Evolutionary conservation across 2,329 filamentous ascomycete species (phyloP).

Genomic region (Stagonosporopsis chrysanthemi): DNA sequence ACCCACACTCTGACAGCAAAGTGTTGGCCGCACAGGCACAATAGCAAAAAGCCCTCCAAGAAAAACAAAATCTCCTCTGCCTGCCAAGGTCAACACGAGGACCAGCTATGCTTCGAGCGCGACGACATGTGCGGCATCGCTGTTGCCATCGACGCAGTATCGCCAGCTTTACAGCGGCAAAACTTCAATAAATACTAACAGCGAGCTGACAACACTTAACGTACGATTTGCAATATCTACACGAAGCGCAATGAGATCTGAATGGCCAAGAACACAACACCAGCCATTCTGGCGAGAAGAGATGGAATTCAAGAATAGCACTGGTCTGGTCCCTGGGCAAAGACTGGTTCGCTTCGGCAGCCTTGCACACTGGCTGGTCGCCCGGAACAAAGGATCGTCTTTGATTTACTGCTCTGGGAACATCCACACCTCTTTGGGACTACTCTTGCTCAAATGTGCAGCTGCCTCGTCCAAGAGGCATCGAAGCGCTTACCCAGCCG

Average conservation of each 20-base stretch:
- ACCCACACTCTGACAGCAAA: not conserved
- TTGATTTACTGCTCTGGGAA: not conserved
- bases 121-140: not conserved
- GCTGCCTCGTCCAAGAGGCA: not conserved
- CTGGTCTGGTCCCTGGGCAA: conserved; percentile 1
- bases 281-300: not conserved
- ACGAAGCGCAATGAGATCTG: not conserved
- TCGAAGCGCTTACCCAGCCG: not conserved
- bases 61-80: too few relatives aligned
- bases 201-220: not conserved
- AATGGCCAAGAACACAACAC: not conserved
- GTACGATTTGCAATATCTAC: not conserved
- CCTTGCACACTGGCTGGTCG: not conserved
- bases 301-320: conserved; percentile 1
- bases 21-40: too few relatives aligned
- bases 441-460: not conserved
- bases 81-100: too few relatives aligned
- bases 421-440: not conserved
- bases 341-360: conserved; percentile 6
- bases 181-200: not conserved
- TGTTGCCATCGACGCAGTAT: too few relatives aligned
- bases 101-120: not conserved
- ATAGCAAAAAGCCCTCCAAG: too few relatives aligned
- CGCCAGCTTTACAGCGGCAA: not conserved
- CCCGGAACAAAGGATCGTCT: conserved; percentile 3